Evolutionary conservation across 345 rosid species (phyloP).

Genomic region (Clarkia xantiana): DNA sequence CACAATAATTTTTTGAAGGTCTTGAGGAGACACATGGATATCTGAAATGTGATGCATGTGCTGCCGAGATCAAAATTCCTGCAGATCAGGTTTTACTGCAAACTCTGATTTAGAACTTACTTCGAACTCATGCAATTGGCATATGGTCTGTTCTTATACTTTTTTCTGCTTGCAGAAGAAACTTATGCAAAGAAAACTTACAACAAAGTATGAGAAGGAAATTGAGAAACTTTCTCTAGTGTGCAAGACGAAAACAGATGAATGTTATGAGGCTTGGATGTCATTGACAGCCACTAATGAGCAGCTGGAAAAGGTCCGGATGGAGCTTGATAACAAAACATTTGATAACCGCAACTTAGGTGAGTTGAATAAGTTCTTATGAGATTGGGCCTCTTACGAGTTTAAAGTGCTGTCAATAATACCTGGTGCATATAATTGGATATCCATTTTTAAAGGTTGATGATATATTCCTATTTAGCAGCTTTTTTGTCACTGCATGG

Average conservation of each 20-base stretch:
- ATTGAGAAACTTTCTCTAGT: slow-evolving; percentile 57
- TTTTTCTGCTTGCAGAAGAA: slow-evolving; percentile 46
- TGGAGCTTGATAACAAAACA: slow-evolving; percentile 82
- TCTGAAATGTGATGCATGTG: slow-evolving; percentile 61
- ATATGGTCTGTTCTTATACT: neutral
- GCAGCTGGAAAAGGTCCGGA: slow-evolving; percentile 66
- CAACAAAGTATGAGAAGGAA: slow-evolving; percentile 68
- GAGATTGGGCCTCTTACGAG: neutral
- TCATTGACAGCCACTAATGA: slow-evolving; percentile 66
- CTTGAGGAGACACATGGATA: slow-evolving; percentile 31
- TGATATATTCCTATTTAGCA: neutral
- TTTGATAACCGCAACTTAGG: slow-evolving; percentile 60
- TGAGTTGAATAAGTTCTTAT: slow-evolving; percentile 11
- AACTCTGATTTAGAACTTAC: neutral
- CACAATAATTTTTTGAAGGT: slow-evolving; percentile 20
- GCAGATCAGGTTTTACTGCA: slow-evolving; percentile 42
- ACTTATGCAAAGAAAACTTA: slow-evolving; percentile 54
- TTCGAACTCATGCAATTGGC: slow-evolving; percentile 3
- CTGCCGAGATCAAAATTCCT: slow-evolving; percentile 58
- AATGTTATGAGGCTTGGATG: slow-evolving; percentile 99
- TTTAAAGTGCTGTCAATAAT: neutral
- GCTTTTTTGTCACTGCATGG: neutral
- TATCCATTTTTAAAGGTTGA: neutral
- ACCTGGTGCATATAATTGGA: neutral
- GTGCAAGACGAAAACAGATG: slow-evolving; percentile 65